These are phyloP conservation scores for Pugionium cornutum DNA, from an alignment of 345 rosid genomes.

Conservation along the genomic window DNA sequence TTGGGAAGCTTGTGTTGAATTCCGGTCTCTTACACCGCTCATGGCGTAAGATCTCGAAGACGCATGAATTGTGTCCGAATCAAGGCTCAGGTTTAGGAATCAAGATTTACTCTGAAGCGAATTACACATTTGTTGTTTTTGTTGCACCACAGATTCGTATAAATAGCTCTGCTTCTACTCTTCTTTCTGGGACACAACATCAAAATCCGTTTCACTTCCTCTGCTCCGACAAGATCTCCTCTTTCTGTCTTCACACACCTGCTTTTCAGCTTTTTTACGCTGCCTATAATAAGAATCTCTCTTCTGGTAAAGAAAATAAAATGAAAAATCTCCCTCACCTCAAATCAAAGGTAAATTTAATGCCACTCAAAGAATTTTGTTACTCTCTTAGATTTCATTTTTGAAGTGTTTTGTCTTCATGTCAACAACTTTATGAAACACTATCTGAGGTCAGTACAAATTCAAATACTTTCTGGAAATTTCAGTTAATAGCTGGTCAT, in stretches of 20 bases:
- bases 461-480: not conserved
- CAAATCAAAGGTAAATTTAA: conserved; percentile 44
- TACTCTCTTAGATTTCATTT: not conserved
- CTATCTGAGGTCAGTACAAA: not conserved
- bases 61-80: conserved; percentile 20
- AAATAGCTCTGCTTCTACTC: conserved; percentile 32
- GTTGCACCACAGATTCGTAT: conserved; percentile 32
- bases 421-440: not conserved
- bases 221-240: conserved; percentile 37
- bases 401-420: too few species aligned
- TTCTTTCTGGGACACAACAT: not conserved
- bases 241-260: conserved; percentile 45
- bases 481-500: not conserved
- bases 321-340: conserved; percentile 37
- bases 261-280: conserved; percentile 47
- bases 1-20: conserved; percentile 51
- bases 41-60: conserved; percentile 42
- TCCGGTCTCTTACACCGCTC: conserved; percentile 50
- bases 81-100: conserved; percentile 20
- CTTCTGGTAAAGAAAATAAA: not conserved
- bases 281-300: conserved; percentile 33
- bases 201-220: conserved; percentile 47
- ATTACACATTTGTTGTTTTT: conserved; percentile 42
- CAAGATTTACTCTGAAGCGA: conserved; percentile 8
- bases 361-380: not conserved